A percentile compares a stretch with the other conserved stretches of the same genome.
These are phyloP conservation scores for Cladophialophora immunda DNA, from an alignment of 2,329 filamentous ascomycete genomes.

Conservation along the genomic window DNA sequence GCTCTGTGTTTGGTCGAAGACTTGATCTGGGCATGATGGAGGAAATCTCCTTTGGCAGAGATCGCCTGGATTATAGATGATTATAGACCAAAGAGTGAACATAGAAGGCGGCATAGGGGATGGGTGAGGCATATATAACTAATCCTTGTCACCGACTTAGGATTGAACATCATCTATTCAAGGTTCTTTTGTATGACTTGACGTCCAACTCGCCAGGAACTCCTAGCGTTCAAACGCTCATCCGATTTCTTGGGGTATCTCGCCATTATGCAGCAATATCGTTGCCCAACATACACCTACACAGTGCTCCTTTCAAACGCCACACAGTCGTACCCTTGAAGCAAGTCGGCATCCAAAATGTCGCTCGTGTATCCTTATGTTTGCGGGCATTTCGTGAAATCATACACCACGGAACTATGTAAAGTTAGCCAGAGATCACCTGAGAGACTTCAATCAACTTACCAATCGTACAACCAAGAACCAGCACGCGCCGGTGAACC, in stretches of 20 bases:
- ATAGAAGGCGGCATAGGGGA: not conserved
- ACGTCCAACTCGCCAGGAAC: not conserved
- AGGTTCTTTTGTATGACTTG: not conserved
- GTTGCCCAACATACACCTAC: slow-evolving; percentile 9
- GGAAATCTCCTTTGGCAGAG: not conserved
- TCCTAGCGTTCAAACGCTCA: slow-evolving; percentile 7
- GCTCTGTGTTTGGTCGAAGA: slow-evolving; percentile 74
- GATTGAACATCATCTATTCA: not conserved
- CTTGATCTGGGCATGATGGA: slow-evolving; percentile 29
- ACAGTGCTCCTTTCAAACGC: not conserved
- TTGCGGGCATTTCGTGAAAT: slow-evolving; percentile 16
- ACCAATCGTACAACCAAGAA: slow-evolving; percentile 91
- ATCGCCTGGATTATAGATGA: not conserved
- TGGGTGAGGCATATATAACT: not conserved
- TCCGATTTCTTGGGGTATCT: slow-evolving; percentile 18
- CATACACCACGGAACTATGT: slow-evolving; percentile 60
- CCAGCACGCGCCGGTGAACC: slow-evolving; percentile 88
- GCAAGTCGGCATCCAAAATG: slow-evolving; percentile 8
- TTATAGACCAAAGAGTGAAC: not conserved
- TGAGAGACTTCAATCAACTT: slow-evolving; percentile 51
- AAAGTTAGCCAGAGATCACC: slow-evolving; percentile 42
- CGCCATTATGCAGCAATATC: slow-evolving; percentile 3
- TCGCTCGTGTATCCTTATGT: not conserved
- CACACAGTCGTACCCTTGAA: not conserved
- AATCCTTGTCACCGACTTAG: not conserved